A percentile compares a stretch with the other conserved stretches of the same genome.
Conservation (phyloP, 306 rosid genomes). For the Dalbergia cultrata region DNA sequence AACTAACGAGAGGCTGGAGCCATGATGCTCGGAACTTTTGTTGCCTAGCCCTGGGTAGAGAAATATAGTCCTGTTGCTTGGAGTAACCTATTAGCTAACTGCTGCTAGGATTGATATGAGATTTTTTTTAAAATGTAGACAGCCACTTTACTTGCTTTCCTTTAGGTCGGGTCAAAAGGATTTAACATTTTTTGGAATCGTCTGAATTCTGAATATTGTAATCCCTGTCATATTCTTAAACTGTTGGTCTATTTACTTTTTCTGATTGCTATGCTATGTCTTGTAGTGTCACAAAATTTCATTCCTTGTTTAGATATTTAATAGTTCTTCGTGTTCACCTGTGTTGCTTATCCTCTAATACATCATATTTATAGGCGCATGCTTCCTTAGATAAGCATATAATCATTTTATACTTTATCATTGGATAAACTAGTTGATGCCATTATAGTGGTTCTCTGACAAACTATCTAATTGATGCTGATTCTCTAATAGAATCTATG, state of each 20-base stretch:
- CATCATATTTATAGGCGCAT: neutral
- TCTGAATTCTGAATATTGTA: constrained; percentile 22
- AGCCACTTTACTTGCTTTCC: neutral
- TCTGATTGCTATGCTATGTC: neutral
- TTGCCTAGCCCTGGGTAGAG: neutral
- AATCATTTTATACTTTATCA: neutral
- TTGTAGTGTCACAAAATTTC: neutral
- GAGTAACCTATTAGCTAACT: neutral
- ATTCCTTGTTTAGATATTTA: neutral
- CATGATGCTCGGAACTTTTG: neutral
- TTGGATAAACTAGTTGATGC: neutral
- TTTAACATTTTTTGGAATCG: neutral
- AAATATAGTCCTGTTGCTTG: constrained; percentile 19
- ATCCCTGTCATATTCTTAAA: neutral
- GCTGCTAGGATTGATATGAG: neutral
- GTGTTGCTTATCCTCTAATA: constrained; percentile 11
- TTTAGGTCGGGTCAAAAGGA: neutral
- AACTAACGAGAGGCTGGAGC: neutral
- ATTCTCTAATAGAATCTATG: neutral
- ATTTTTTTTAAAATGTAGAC: neutral
- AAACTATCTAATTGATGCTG: constrained; percentile 5
- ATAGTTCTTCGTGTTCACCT: constrained; percentile 15
- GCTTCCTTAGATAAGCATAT: constrained; percentile 4
- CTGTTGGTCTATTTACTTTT: neutral
- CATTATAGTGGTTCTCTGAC: neutral